These are phyloP conservation scores for Naganishia kalamii DNA, from an alignment of 768 basidiomycete species.

Conservation along the genomic window DNA sequence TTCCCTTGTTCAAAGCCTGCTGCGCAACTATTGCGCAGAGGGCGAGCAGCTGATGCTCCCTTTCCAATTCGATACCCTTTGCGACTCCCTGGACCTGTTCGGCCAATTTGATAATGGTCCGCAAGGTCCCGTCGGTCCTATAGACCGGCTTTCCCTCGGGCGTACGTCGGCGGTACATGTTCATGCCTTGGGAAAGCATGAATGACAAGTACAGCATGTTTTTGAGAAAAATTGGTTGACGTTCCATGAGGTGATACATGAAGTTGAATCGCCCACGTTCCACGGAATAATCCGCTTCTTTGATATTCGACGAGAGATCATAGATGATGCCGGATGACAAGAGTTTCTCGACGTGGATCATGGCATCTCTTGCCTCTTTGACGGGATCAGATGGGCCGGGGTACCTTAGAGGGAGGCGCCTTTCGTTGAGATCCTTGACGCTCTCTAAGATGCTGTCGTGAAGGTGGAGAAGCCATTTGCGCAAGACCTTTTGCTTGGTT, in stretches of 20 bases:
- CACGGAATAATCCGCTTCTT: background rate
- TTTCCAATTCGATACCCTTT: constrained; percentile 2
- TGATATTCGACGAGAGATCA: background rate
- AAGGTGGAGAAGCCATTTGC: constrained; percentile 7
- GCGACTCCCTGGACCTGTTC: background rate
- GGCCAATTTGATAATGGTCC: background rate
- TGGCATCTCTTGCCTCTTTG: background rate
- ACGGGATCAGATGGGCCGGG: constrained; percentile 3
- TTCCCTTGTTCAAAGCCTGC: background rate
- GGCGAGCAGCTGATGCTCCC: background rate
- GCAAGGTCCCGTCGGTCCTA: background rate
- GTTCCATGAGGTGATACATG: background rate
- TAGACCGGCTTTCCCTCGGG: constrained; percentile 6
- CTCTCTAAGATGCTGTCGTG: constrained; percentile 6
- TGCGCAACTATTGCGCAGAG: background rate
- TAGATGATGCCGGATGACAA: background rate
- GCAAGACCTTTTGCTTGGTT: constrained; percentile 1
- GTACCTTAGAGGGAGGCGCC: constrained; percentile 1
- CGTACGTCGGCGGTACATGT: background rate
- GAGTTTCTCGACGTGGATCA: background rate
- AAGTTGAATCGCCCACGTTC: background rate
- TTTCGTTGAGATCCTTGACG: constrained; percentile 1
- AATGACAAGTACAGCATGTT: background rate
- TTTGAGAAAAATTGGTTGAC: background rate
- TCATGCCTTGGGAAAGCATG: background rate